These are phyloP conservation scores for Acanthochlamys bracteata DNA, from an alignment of 106 monocot species.

Conservation along the genomic window DNA sequence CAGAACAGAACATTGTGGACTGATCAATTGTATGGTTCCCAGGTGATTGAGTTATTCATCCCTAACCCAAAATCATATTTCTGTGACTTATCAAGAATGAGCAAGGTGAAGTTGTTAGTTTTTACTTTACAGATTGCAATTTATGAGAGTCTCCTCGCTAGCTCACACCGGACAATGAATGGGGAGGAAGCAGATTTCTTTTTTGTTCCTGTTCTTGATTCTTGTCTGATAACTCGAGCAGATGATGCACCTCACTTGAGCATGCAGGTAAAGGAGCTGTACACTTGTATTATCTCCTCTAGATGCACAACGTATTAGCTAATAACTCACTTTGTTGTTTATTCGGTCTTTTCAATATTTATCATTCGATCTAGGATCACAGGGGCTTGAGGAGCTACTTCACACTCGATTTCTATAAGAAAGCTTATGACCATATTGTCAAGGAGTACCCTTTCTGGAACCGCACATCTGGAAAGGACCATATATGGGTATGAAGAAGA, in stretches of 20 bases:
- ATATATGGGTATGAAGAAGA: slow-evolving; percentile 78
- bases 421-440: slow-evolving; percentile 75
- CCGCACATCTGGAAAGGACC: slow-evolving; percentile 75
- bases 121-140: slow-evolving; percentile 63
- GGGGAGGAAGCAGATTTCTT: slow-evolving; percentile 95
- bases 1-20: slow-evolving; percentile 83
- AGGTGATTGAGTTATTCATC: slow-evolving; percentile 44
- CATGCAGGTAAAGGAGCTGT: slow-evolving; percentile 34
- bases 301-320: too few relatives aligned
- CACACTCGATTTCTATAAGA: slow-evolving; percentile 69
- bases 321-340: neutral
- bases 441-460: slow-evolving; percentile 92
- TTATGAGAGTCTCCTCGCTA: slow-evolving; percentile 89
- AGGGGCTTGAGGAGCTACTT: slow-evolving; percentile 50
- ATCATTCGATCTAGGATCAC: slow-evolving; percentile 38
- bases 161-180: slow-evolving; percentile 86
- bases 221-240: slow-evolving; percentile 81
- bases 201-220: slow-evolving; percentile 89
- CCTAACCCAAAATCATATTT: neutral
- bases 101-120: neutral
- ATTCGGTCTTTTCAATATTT: too few relatives aligned
- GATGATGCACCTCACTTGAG: slow-evolving; percentile 69
- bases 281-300: too few relatives aligned
- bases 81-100: neutral
- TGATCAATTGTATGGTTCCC: slow-evolving; percentile 65